Evolutionary conservation across 306 rosid species (phyloP).

Genomic region (Vigna hirtella): DNA sequence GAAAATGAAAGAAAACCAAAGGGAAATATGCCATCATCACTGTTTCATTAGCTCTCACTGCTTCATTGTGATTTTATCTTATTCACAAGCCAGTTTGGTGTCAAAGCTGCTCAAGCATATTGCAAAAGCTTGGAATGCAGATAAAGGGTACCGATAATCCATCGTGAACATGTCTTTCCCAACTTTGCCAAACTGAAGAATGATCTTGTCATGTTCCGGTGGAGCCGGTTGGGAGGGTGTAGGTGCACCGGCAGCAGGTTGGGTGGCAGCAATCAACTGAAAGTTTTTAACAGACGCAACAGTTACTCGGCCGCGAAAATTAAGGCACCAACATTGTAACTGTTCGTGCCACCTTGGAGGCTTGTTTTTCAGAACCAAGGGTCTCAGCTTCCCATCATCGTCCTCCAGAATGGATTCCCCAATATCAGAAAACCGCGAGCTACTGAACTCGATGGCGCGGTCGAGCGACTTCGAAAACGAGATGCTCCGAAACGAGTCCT

Average conservation of each 20-base stretch:
- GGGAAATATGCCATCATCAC: conserved; percentile 38
- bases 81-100: conserved; percentile 95
- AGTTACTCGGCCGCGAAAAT: conserved; percentile 85
- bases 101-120: conserved; percentile 89
- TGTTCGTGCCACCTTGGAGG: conserved; percentile 95
- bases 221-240: conserved; percentile 79
- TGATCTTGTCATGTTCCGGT: conserved; percentile 73
- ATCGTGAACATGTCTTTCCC: conserved; percentile 91
- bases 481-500: conserved; percentile 79
- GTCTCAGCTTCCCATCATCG: conserved; percentile 62
- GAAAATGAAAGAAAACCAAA: neutral
- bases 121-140: conserved; percentile 92
- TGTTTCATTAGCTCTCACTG: conserved; percentile 37
- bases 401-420: conserved; percentile 59
- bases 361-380: conserved; percentile 84
- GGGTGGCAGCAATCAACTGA: conserved; percentile 78
- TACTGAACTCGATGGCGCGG: conserved; percentile 76
- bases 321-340: conserved; percentile 90
- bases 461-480: conserved; percentile 77
- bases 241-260: conserved; percentile 68
- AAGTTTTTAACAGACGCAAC: conserved; percentile 90
- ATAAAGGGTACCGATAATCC: conserved; percentile 85
- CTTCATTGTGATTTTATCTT: conserved; percentile 43
- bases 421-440: conserved; percentile 77
- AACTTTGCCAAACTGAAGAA: conserved; percentile 88